These are phyloP conservation scores for Herpetomonas muscarum DNA, from an alignment of 208 protist species.

Conservation along the genomic window DNA sequence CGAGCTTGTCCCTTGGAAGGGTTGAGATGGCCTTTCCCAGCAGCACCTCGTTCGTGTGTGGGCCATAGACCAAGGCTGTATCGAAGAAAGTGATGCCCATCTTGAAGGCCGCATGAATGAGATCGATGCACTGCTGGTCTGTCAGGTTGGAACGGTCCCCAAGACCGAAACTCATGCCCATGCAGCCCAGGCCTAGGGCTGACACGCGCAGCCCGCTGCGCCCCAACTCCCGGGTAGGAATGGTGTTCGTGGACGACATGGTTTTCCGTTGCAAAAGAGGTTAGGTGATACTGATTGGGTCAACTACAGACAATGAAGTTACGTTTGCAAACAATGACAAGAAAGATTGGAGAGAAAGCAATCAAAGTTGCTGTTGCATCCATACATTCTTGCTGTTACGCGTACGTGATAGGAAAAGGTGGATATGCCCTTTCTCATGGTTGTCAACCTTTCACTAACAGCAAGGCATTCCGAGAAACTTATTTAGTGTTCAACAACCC, in stretches of 20 bases:
- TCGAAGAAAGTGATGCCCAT: conserved; percentile 38
- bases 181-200: conserved; percentile 28
- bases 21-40: conserved; percentile 22
- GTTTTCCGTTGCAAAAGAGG: not conserved
- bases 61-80: conserved; percentile 31
- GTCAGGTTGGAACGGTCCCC: conserved; percentile 8
- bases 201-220: conserved; percentile 23
- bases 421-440: too few species aligned
- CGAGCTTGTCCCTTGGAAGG: conserved; percentile 19
- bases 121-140: conserved; percentile 12
- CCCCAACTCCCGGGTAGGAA: conserved; percentile 19
- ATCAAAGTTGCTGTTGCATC: too few species aligned
- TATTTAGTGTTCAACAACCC: too few species aligned
- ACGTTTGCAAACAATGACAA: too few species aligned
- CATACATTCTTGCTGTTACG: too few species aligned
- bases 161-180: conserved; percentile 31
- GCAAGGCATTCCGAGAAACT: too few species aligned
- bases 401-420: too few species aligned
- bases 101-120: conserved; percentile 23
- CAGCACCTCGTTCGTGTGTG: conserved; percentile 27
- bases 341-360: too few species aligned
- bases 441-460: too few species aligned
- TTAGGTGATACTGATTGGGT: too few species aligned
- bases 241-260: not conserved
- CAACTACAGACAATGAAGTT: too few species aligned